Evolutionary conservation across 2,329 filamentous ascomycete species (phyloP).

Genomic region (Calonectria pseudoturangicola): DNA sequence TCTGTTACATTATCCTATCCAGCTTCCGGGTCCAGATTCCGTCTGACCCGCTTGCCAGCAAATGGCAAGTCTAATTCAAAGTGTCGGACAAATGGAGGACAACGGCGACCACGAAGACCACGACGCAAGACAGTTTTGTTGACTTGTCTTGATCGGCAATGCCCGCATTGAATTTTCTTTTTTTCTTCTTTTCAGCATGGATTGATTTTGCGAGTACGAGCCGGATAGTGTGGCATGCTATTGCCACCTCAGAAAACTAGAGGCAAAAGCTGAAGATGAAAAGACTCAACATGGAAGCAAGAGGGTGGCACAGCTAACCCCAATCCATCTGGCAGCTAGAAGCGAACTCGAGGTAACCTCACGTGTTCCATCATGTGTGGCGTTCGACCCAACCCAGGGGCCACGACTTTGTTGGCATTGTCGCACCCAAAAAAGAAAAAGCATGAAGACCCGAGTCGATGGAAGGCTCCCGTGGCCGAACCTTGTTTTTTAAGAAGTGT

Average conservation of each 20-base stretch:
- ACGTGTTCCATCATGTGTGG: slow-evolving; percentile 24
- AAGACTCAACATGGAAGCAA: slow-evolving; percentile 16
- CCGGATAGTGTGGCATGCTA: slow-evolving; percentile 13
- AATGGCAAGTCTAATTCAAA: neutral
- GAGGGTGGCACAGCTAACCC: slow-evolving; percentile 15
- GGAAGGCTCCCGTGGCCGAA: slow-evolving; percentile 28
- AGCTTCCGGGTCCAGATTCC: neutral
- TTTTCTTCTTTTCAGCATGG: slow-evolving; percentile 21
- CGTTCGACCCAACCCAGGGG: slow-evolving; percentile 7
- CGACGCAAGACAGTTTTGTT: slow-evolving; percentile 21
- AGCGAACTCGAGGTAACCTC: slow-evolving; percentile 24
- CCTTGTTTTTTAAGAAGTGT: slow-evolving; percentile 29
- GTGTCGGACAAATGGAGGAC: slow-evolving; percentile 12
- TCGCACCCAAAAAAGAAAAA: slow-evolving; percentile 19
- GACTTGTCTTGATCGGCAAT: slow-evolving; percentile 21
- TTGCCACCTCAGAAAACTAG: slow-evolving; percentile 32
- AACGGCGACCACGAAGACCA: neutral
- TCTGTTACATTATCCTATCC: slow-evolving; percentile 2
- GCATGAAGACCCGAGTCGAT: slow-evolving; percentile 24
- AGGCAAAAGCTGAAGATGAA: slow-evolving; percentile 15
- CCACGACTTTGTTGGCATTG: slow-evolving; percentile 14
- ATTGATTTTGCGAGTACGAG: slow-evolving; percentile 17
- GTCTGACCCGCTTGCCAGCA: slow-evolving; percentile 21
- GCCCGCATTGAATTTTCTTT: slow-evolving; percentile 3
- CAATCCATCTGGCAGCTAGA: neutral